Base-by-base conservation (phyloP, 2,329 filamentous ascomycete genomes). In the Atkinsonella hypoxylon region DNA sequence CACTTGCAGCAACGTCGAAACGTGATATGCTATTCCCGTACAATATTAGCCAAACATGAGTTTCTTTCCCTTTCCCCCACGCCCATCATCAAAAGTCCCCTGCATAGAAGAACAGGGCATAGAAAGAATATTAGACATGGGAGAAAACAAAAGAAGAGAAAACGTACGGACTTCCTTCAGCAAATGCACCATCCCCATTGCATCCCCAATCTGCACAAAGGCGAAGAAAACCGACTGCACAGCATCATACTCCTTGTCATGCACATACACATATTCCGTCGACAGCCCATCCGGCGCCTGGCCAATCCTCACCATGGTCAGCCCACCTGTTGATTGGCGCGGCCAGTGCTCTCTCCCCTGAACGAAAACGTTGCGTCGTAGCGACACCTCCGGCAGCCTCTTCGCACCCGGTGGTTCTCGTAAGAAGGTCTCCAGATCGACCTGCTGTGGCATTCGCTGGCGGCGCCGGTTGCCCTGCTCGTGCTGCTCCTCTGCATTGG, bases 1-100 rank as follows among this genome's bases (percentile, higher is more conserved):
- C 30, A 95, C 89, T 64, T 96, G 90, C 20, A 97, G 81, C n/a
- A 97, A 77, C 2, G 88, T 90, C 1, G 89, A 93, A 57, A 97
- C 85, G 63, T 97, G 90, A 64, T 96, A 97, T 3, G 91, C 77
- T 79, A 53, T 48, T 10, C 30, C 20, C 13, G n/a, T 6, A 22
- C 13, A 11, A 15, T 10, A 17, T 39, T 26, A 48, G 42, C 66
- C 68, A 22, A 22, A 22, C 20, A 22, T 5, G 5, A 34, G 17
- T 34, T 36, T 32, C 17, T 34, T 34, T 18, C 20, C 20, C 20
- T 22, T 22, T 5, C 20, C 2, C 2, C 20, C 20, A 22, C 20
- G 20, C 20, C 20, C 20, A 22, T 22, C 20, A 22, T 22, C 20
- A 22, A 22, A 22, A 22, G 5, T 2, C 20, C 20, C 20, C 2